Evolutionary conservation across 176 grass and related monocot species (phyloP), one percentile per base, ranked within the genome.

Genomic region (Musa troglodytarum): DNA sequence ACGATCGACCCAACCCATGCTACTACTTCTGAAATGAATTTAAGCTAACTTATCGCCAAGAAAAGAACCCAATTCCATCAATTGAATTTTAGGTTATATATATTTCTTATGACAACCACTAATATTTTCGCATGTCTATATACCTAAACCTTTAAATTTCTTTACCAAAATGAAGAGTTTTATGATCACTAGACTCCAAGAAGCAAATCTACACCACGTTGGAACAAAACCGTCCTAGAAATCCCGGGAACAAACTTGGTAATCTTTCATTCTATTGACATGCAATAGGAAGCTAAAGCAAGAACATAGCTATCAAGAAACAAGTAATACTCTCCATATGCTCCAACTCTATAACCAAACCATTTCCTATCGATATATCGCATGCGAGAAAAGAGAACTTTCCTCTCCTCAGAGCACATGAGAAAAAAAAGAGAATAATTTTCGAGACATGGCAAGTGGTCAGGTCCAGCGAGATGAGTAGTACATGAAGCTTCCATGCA

Each of bases 401-500:
- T 6, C 4, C 4, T 43, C 34, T 4, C 34, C 34, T 43, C 34
- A 43, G 0, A 43, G 34, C 34, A 61, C 57, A 61, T 3, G 57
- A 53, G 17, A 63, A 13, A 2, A 77, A 25, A 2, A 9, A 65
- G 43, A 66, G 28, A 17, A 15, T 9, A 76, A 63, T 64, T n/a
- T 22, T 49, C 11, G 17, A 34, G 21, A 43, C 34, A 43, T 43
- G 34, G 34, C 34, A 5, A 43, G 34, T 43, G 34, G 34, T 4
- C 34, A 43, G 34, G 34, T 43, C 34, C 34, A 43, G 34, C 34
- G 34, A 43, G 34, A 74, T 65, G 17, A 17, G 19, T 59, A 59
- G 61, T 85, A 93, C 90, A 87, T 78, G 87, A 93, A 87, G 87
- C 78, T 87, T 62, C 75, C 87, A 24, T 93, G 84, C 90, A 93